Evolutionary conservation across 306 rosid species (phyloP).

Genomic region (Adenanthera pavonina): DNA sequence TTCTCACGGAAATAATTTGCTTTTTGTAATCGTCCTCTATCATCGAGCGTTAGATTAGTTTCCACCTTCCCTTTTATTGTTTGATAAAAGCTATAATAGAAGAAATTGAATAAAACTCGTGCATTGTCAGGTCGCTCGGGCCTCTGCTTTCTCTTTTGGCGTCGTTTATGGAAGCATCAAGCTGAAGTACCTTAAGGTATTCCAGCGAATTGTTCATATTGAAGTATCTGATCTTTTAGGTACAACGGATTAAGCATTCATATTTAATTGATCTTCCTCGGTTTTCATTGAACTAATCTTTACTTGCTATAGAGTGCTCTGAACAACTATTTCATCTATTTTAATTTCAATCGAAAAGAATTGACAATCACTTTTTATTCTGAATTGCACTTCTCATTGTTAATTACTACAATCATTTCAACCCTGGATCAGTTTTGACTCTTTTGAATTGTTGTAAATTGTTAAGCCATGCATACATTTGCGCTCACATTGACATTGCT

Average conservation of each 20-base stretch:
- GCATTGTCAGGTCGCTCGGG: constrained; percentile 82
- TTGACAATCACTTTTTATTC: constrained; percentile 5
- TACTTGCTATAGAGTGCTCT: background rate
- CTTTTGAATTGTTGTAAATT: background rate
- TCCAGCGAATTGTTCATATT: background rate
- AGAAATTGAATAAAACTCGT: background rate
- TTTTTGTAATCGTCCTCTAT: background rate
- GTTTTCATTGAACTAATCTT: constrained; percentile 21
- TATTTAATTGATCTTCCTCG: background rate
- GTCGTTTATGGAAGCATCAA: constrained; percentile 84
- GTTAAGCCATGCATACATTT: background rate
- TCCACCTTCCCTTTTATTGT: background rate
- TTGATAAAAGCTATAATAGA: background rate
- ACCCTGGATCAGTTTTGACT: background rate
- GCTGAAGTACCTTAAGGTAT: constrained; percentile 82
- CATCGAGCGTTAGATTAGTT: background rate
- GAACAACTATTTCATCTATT: background rate
- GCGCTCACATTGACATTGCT: background rate
- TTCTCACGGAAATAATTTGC: background rate
- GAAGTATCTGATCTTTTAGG: background rate
- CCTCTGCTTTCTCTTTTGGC: constrained; percentile 84
- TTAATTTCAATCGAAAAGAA: background rate
- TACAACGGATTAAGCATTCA: background rate
- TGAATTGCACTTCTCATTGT: constrained; percentile 5
- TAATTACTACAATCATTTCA: background rate